Evolutionary conservation across 2,329 filamentous ascomycete species (phyloP).

Genomic region (Venturia effusa): DNA sequence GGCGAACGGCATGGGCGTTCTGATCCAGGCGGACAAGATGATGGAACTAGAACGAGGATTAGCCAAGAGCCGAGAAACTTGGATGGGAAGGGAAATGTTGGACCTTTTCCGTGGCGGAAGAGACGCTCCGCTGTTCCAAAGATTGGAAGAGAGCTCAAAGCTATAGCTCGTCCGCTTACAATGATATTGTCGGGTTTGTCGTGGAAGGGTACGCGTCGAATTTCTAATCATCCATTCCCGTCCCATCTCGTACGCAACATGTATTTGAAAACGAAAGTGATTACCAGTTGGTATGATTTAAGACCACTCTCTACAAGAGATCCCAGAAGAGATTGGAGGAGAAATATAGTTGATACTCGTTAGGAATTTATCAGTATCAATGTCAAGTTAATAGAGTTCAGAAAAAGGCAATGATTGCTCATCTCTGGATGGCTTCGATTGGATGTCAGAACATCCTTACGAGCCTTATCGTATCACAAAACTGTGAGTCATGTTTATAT

Average conservation of each 20-base stretch:
- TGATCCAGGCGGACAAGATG: conserved; percentile 34
- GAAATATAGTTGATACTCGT: no score
- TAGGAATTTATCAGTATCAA: no score
- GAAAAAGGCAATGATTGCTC: no score
- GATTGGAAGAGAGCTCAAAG: conserved; percentile 16
- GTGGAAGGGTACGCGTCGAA: background rate
- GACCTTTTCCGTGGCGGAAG: conserved; percentile 36
- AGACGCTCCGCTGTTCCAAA: conserved; percentile 21
- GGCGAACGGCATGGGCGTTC: conserved; percentile 35
- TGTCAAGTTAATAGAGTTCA: no score
- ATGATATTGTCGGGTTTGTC: background rate
- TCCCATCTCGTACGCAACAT: background rate
- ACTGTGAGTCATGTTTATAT: no score
- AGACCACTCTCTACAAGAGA: no score
- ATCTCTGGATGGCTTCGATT: no score
- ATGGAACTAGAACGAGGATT: conserved; percentile 36
- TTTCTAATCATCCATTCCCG: background rate
- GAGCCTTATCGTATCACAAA: no score
- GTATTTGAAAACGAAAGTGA: no score
- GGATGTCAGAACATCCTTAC: no score
- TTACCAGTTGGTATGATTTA: no score
- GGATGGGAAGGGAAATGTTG: conserved; percentile 43
- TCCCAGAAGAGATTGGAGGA: no score
- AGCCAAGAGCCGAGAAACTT: conserved; percentile 32
- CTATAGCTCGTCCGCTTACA: background rate